Conservation (phyloP, 2,329 filamentous ascomycete genomes). For the Lasiodiplodia citricola region DNA sequence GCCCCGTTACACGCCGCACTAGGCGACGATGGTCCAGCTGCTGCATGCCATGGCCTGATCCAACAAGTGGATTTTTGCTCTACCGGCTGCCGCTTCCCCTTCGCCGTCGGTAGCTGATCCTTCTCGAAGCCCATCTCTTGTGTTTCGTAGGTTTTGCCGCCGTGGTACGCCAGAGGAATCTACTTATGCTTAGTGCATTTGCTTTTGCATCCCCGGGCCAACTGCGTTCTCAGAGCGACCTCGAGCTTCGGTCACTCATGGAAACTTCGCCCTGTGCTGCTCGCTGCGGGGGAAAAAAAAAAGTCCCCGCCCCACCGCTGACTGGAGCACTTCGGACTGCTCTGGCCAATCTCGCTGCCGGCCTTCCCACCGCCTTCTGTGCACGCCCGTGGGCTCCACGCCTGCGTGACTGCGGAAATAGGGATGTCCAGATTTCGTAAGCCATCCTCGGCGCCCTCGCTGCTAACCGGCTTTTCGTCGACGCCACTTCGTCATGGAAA, state of each 20-base stretch:
- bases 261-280: neutral
- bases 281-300: neutral
- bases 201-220: neutral
- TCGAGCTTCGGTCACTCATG: neutral
- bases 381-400: constrained; percentile 1
- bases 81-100: neutral
- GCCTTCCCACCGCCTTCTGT: neutral
- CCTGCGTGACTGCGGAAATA: neutral
- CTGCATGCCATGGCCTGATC: constrained; percentile 15
- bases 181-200: constrained; percentile 2
- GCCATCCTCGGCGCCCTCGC: constrained; percentile 1
- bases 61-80: neutral
- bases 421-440: constrained; percentile 9
- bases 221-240: neutral
- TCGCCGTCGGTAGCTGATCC: constrained; percentile 11
- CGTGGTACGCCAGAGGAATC: constrained; percentile 14
- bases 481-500: constrained; percentile 24
- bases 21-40: neutral
- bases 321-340: constrained; percentile 9
- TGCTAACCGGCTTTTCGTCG: neutral
- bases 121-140: neutral
- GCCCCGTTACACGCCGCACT: constrained; percentile 17
- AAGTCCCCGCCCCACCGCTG: neutral
- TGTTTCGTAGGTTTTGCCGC: constrained; percentile 3
- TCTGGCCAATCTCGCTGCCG: constrained; percentile 6